Conservation (phyloP, 495 filamentous ascomycete species). For the Lasiosphaeria miniovina region DNA sequence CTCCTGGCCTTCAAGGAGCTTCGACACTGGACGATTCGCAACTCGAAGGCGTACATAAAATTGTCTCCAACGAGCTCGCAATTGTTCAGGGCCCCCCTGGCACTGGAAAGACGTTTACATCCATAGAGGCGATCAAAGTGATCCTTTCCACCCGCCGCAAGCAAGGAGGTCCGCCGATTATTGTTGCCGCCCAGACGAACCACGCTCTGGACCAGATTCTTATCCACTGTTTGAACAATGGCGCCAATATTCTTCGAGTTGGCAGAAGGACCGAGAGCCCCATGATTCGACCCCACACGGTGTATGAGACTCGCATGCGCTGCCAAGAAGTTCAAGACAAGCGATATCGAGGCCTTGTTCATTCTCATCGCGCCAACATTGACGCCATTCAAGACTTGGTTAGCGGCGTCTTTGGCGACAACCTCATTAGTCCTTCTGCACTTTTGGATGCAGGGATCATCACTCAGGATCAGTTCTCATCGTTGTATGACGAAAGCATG, state of each 20-base stretch:
- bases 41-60: conserved; percentile 60
- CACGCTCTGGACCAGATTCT: conserved; percentile 90
- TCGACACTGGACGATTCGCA: conserved; percentile 68
- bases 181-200: conserved; percentile 85
- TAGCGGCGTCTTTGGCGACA: conserved; percentile 47
- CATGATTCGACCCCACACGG: conserved; percentile 60
- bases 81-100: conserved; percentile 91
- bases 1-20: conserved; percentile 25
- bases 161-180: conserved; percentile 44
- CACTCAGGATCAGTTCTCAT: conserved; percentile 56
- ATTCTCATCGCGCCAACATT: conserved; percentile 24
- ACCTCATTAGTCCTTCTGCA: conserved; percentile 43
- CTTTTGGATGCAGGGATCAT: conserved; percentile 57
- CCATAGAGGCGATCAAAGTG: conserved; percentile 65
- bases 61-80: conserved; percentile 69
- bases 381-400: conserved; percentile 43
- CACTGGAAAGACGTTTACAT: conserved; percentile 83
- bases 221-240: conserved; percentile 59
- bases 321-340: conserved; percentile 15
- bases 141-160: conserved; percentile 54
- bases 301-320: conserved; percentile 57
- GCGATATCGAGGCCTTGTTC: conserved; percentile 25
- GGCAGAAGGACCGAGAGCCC: conserved; percentile 69
- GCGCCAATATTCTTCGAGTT: conserved; percentile 68
- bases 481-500: conserved; percentile 59